Conservation (phyloP, 495 filamentous ascomycete species). For the Hypoxylon fuscum region DNA sequence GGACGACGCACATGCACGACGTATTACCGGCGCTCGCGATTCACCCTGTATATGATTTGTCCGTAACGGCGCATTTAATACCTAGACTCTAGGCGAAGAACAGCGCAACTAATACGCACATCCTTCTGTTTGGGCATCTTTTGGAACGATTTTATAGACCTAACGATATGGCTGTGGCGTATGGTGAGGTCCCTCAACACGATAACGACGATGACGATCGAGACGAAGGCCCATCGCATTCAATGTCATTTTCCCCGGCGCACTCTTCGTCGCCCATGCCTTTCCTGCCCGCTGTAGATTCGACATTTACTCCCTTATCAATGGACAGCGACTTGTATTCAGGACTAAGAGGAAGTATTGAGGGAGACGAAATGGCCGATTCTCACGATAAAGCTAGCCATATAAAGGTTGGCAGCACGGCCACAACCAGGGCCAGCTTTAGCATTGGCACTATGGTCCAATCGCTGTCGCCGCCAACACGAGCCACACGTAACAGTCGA, state of each 20-base stretch:
- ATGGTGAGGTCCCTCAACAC: constrained; percentile 44
- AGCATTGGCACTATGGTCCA: constrained; percentile 34
- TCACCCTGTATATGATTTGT: constrained; percentile 10
- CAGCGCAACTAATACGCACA: not conserved
- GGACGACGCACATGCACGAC: constrained; percentile 21
- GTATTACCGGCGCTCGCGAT: constrained; percentile 10
- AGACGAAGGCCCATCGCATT: constrained; percentile 35
- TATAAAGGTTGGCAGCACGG: constrained; percentile 25
- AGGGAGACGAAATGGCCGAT: constrained; percentile 10
- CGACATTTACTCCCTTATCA: constrained; percentile 56
- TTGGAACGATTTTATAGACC: not conserved
- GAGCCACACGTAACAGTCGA: constrained; percentile 34
- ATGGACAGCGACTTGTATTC: constrained; percentile 50
- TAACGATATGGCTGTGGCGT: constrained; percentile 44
- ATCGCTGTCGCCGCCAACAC: constrained; percentile 34
- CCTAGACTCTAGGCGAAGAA: not conserved
- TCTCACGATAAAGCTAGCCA: constrained; percentile 20
- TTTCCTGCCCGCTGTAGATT: constrained; percentile 47
- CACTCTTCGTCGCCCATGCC: constrained; percentile 42
- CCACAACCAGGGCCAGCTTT: constrained; percentile 24
- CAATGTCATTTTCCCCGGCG: constrained; percentile 37
- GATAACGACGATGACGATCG: constrained; percentile 43
- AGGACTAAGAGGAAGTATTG: constrained; percentile 2
- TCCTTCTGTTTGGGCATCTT: not conserved
- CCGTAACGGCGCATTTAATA: constrained; percentile 1